Conservation (phyloP, 163 green algal species). For the Chloromonas sp. region DNA sequence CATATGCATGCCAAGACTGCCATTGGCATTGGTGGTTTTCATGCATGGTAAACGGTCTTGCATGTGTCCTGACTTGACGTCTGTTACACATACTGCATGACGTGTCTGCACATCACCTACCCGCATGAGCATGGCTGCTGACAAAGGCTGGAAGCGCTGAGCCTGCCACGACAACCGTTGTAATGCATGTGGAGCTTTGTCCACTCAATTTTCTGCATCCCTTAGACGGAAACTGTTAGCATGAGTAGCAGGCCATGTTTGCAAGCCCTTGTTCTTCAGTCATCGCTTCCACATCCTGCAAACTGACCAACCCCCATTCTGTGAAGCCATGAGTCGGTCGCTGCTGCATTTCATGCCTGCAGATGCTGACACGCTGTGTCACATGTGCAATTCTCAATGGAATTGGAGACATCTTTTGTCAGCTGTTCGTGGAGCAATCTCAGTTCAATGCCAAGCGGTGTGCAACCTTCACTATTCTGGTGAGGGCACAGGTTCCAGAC, state of each 20-base stretch:
- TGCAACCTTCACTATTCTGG: slow-evolving; percentile 59
- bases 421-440: slow-evolving; percentile 61
- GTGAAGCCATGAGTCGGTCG: background rate
- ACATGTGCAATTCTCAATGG: slow-evolving; percentile 78
- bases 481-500: background rate
- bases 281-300: no score
- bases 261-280: no score
- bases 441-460: slow-evolving; percentile 57
- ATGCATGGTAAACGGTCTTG: background rate
- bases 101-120: no score
- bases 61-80: background rate
- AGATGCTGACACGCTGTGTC: slow-evolving; percentile 60
- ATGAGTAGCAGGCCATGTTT: no score
- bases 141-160: no score
- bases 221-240: no score
- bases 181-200: no score
- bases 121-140: no score
- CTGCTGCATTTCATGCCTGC: background rate
- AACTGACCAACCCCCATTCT: background rate
- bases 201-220: no score
- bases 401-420: slow-evolving; percentile 69
- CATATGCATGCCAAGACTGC: no score
- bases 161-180: no score
- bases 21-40: background rate
- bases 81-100: background rate